Conservation (phyloP, 306 rosid genomes). For the Cicer cuneatum region DNA sequence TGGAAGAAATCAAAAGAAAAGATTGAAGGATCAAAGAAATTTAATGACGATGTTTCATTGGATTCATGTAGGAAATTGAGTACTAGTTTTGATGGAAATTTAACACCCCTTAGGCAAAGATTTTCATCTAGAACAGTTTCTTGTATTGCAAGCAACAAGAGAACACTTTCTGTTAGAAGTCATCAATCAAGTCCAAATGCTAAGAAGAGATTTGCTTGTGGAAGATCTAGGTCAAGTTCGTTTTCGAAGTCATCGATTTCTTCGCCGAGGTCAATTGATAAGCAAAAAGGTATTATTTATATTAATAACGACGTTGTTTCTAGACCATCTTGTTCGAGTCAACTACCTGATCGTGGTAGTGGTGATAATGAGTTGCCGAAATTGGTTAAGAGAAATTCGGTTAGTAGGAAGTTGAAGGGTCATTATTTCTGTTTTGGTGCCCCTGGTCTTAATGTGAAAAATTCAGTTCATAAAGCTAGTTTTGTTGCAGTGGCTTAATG, state of each 20-base stretch:
- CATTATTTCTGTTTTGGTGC: conserved; percentile 89
- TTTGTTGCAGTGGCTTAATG: conserved; percentile 70
- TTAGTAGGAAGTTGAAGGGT: conserved; percentile 60
- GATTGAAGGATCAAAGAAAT: conserved; percentile 50
- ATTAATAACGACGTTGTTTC: conserved; percentile 61
- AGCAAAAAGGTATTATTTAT: conserved; percentile 68
- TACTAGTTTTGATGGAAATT: conserved; percentile 61
- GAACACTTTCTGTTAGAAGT: conserved; percentile 89
- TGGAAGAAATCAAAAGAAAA: conserved; percentile 73
- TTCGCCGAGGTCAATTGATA: conserved; percentile 74
- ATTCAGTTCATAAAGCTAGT: conserved; percentile 55
- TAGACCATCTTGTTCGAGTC: conserved; percentile 71
- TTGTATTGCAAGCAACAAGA: conserved; percentile 59
- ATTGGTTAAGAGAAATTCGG: conserved; percentile 48
- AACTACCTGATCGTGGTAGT: conserved; percentile 36
- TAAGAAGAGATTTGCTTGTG: conserved; percentile 88
- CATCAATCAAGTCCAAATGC: conserved; percentile 94
- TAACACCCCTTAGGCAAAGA: conserved; percentile 77
- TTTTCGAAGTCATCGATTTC: conserved; percentile 81
- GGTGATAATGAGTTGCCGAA: conserved; percentile 54
- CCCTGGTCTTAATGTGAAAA: conserved; percentile 62
- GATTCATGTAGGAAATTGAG: conserved; percentile 61
- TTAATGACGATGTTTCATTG: conserved; percentile 51
- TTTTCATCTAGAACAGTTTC: conserved; percentile 57
- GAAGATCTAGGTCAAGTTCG: conserved; percentile 85